phyloP scores from a whole-genome alignment of 1,139 yeast species.

The Nadsonia starkeyi-henricii region DNA sequence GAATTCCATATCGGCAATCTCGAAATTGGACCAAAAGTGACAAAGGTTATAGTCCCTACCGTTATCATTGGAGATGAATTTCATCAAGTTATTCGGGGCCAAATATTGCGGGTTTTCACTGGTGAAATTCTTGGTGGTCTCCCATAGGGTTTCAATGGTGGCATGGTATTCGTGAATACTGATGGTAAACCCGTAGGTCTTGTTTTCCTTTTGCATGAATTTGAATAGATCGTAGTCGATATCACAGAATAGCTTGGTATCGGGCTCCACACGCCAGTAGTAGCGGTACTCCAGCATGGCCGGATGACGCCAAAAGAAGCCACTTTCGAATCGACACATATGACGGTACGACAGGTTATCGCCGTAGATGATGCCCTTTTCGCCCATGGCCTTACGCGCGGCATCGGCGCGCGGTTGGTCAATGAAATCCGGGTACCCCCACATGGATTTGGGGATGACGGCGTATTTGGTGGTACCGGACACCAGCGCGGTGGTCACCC shows the following conservation, averaged over 20 bases:
- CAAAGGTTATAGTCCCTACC: constrained; percentile 64
- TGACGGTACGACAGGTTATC: constrained; percentile 57
- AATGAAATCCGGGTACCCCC: constrained; percentile 64
- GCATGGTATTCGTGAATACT: constrained; percentile 72
- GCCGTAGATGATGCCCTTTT: constrained; percentile 44
- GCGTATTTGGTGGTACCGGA: constrained; percentile 59
- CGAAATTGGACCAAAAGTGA: constrained; percentile 92
- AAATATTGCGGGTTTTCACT: constrained; percentile 47
- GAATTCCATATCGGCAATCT: constrained; percentile 63
- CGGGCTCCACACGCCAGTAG: constrained; percentile 97
- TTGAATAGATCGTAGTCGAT: constrained; percentile 73
- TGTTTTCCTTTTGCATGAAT: constrained; percentile 65
- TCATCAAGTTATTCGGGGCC: constrained; percentile 44
- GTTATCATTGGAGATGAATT: constrained; percentile 53
- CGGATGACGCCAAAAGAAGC: constrained; percentile 77
- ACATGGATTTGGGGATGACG: constrained; percentile 49
- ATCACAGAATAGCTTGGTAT: constrained; percentile 66
- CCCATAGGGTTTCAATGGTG: constrained; percentile 76
- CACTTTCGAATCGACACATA: constrained; percentile 91
- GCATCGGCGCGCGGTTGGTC: constrained; percentile 48
- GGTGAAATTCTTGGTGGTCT: constrained; percentile 54
- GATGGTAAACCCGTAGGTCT: constrained; percentile 68
- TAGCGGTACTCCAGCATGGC: constrained; percentile 61
- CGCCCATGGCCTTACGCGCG: constrained; percentile 36
- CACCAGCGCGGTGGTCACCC: constrained; percentile 32